Percentiles rank a stretch among this genome's conserved stretches.
Conservation (phyloP, 495 filamentous ascomycete genomes). For the Lepidopterella palustris region DNA sequence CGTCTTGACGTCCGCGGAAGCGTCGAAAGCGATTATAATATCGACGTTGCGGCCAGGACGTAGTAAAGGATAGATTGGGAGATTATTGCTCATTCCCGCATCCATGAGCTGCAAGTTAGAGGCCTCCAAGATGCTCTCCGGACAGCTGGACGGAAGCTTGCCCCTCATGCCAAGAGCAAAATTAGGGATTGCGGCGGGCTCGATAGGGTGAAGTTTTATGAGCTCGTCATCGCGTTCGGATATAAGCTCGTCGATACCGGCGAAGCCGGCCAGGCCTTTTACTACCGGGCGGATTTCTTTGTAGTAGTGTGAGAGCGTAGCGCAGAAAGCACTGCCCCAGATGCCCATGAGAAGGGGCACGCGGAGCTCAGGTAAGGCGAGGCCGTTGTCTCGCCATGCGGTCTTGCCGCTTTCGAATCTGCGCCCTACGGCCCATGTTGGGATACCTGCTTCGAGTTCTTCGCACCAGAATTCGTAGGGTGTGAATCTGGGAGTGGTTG, state of each 20-base stretch:
- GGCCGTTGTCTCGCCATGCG: conserved; percentile 50
- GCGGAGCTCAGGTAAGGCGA: conserved; percentile 71
- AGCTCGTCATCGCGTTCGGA: conserved; percentile 72
- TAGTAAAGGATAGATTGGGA: conserved; percentile 90
- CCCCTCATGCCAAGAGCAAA: conserved; percentile 73
- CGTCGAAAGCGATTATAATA: conserved; percentile 84
- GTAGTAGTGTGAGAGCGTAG: conserved; percentile 91
- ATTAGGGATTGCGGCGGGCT: conserved; percentile 83
- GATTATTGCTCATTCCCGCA: conserved; percentile 95
- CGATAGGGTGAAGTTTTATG: conserved; percentile 84
- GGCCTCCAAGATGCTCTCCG: conserved; percentile 61
- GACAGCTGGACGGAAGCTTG: conserved; percentile 63
- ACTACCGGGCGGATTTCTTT: conserved; percentile 80
- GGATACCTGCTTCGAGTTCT: conserved; percentile 83
- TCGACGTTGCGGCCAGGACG: conserved; percentile 83
- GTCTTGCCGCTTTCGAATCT: conserved; percentile 67
- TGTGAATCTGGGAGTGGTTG: conserved; percentile 47
- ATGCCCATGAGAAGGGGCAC: conserved; percentile 80
- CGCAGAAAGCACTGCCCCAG: conserved; percentile 94
- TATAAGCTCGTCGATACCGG: conserved; percentile 79
- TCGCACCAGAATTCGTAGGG: conserved; percentile 97
- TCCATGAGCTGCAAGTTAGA: conserved; percentile 83
- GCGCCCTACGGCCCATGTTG: conserved; percentile 86
- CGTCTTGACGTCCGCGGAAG: conserved; percentile 72
- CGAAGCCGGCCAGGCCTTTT: conserved; percentile 64